Percentiles rank a stretch among this genome's conserved stretches.
phyloP scores from a whole-genome alignment of 2,329 filamentous ascomycete genomes.

The Coccinonectria pachysandricola region DNA sequence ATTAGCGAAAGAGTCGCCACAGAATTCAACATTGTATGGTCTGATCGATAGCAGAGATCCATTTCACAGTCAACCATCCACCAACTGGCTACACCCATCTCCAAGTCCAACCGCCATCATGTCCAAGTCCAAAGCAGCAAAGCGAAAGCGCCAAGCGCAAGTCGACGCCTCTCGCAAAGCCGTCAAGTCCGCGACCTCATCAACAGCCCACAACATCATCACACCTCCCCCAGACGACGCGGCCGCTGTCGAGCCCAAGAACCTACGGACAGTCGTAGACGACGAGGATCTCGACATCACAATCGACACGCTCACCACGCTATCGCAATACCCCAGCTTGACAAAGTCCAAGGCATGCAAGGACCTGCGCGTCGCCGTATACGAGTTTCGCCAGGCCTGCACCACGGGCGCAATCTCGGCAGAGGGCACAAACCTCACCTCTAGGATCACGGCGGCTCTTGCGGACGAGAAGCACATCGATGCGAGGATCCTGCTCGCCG shows the following conservation, averaged over 20 bases:
- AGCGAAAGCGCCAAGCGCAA: slow-evolving; percentile 34
- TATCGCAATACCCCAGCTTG: slow-evolving; percentile 47
- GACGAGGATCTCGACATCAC: slow-evolving; percentile 57
- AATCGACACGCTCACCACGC: slow-evolving; percentile 50
- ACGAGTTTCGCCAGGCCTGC: slow-evolving; percentile 58
- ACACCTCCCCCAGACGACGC: slow-evolving; percentile 28
- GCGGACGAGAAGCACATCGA: slow-evolving; percentile 56
- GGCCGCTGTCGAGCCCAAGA: slow-evolving; percentile 33
- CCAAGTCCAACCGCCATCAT: no score
- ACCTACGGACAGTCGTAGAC: slow-evolving; percentile 43
- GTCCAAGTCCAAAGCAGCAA: slow-evolving; percentile 35
- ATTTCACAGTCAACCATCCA: no score
- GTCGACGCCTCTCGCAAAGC: slow-evolving; percentile 26
- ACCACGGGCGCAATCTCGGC: slow-evolving; percentile 52
- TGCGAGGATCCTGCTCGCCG: slow-evolving; percentile 54
- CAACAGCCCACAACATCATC: no score
- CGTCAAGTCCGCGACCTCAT: slow-evolving; percentile 22
- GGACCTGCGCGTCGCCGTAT: slow-evolving; percentile 55
- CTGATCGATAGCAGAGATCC: no score
- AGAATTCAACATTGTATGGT: no score
- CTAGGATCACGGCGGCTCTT: slow-evolving; percentile 54
- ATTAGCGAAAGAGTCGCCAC: no score
- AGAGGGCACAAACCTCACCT: slow-evolving; percentile 53
- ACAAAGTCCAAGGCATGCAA: slow-evolving; percentile 62
- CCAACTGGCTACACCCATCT: no score